Evolutionary conservation across 495 filamentous ascomycete genomes (phyloP).

Genomic region (Lasiosphaeriaceae sp.): DNA sequence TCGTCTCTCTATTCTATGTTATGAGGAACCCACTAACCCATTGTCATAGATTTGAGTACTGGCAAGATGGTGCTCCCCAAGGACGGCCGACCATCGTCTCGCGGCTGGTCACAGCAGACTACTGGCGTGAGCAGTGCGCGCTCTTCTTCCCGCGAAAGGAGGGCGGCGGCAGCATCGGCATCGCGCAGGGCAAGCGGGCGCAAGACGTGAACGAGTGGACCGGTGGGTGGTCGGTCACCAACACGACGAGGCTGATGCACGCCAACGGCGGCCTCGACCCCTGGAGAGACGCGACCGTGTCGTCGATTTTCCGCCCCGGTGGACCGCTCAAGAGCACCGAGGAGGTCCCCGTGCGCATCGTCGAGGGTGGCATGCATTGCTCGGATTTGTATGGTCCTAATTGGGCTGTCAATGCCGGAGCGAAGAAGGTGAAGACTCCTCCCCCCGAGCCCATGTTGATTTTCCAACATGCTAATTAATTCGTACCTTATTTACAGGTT

Average conservation of each 20-base stretch:
- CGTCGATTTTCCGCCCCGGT: constrained; percentile 35
- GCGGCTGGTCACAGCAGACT: constrained; percentile 50
- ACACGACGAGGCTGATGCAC: constrained; percentile 57
- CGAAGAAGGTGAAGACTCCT: constrained; percentile 28
- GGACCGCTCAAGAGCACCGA: constrained; percentile 34
- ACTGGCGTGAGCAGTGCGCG: constrained; percentile 58
- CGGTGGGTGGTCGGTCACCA: constrained; percentile 52
- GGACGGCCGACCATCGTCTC: constrained; percentile 48
- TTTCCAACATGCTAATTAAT: too few species aligned
- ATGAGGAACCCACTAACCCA: too few species aligned
- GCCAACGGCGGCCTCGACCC: constrained; percentile 52
- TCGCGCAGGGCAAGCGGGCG: constrained; percentile 48
- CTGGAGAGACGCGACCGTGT: constrained; percentile 40
- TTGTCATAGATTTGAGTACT: constrained; percentile 26
- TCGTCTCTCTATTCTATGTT: not conserved
- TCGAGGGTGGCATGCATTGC: constrained; percentile 40
- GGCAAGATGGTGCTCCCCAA: constrained; percentile 48
- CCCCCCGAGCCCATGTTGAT: too few species aligned
- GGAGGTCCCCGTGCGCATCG: constrained; percentile 28
- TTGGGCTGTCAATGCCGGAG: constrained; percentile 38
- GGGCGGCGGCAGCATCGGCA: constrained; percentile 42
- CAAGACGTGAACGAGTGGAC: constrained; percentile 56
- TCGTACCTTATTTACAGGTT: too few species aligned
- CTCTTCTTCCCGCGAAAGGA: constrained; percentile 56
- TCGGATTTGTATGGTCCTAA: constrained; percentile 46